Evolutionary conservation across 495 filamentous ascomycete genomes (phyloP), one percentile per base, ranked within the genome.

Genomic region (Eremomyces bilateralis): DNA sequence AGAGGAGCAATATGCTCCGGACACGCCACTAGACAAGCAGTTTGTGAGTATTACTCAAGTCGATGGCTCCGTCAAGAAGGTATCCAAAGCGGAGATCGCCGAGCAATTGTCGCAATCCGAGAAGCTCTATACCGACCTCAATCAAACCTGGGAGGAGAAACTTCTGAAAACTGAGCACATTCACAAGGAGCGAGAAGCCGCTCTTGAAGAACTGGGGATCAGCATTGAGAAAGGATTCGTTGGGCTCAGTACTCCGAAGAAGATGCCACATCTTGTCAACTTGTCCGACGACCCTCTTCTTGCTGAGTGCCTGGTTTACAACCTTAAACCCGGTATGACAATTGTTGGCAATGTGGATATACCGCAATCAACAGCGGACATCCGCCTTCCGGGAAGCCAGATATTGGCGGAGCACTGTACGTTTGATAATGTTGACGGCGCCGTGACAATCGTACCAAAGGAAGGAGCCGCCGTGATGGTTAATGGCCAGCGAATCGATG

Each of bases 91-190:
- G 1, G 88, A 99, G 52, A 95, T 99, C 51, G 81, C 80, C 11
- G 88, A 99, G 51, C 88, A 95, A 53, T 66, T 99, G 16, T 80
- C 71, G 42, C 84, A 94, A 46, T 84, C 77, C 40, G 88, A 99
- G 57, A 99, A 99, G 58, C 63, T 99, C 4, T 78, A 94, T 52
- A 71, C 78, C 36, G 88, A 99, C 53, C 70, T 99, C 24, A 99
- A 99, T 45, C 84, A 95, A 59, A 95, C 88, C 0, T 99, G 88
- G 88, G 88, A 99, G 58, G 69, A 99, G 56, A 93, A 94, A 47
- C 59, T 99, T 43, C 64, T 71, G 44, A 92, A 88, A 53, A 99
- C 88, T 1, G 88, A 99, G 48, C 65, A 79, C 38, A 94, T 99
- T 37, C 90, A 95, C 61, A 94, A 91, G 47, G 88, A 99, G 50